Evolutionary conservation across 75 land plant species (phyloP), one percentile per base, ranked within the genome.

Genomic region (Cunninghamia lanceolata): DNA sequence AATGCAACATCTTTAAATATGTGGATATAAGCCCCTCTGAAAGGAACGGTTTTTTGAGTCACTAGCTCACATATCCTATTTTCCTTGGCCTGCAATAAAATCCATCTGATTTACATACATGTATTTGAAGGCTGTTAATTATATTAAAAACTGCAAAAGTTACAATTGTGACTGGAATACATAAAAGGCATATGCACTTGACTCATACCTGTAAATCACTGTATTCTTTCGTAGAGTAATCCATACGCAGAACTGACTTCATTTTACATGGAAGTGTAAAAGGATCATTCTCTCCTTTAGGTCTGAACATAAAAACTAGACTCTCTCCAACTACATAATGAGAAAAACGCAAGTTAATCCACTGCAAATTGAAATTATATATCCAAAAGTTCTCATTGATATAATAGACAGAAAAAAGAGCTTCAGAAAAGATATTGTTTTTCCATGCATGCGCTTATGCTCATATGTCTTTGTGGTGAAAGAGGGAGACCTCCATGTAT

Each of bases 261-360:
- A 80, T 80, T 45, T 45, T 16, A 39, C 1, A 28, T 9, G 32
- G 34, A 28, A 80, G 82, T 3, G 11, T 28, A 43, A 10, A 43
- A 38, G 82, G 32, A 45, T 80, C 47, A 28, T n/a, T 28, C 45
- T 42, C 82, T 28, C 11, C 50, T 28, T 45, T 80, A 42, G 82
- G 34, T 80, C 50, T 80, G 50, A 80, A 80, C 14, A 80, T 80
- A 80, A 80, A 80, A 80, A 45, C 47, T 45, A 43, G 82, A n/a
- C 15, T 80, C 46, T 80, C 82, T 80, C 82, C 50, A 80, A 80
- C 50, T 79, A 13, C 47, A 79, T 39, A 34, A 71, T 39, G 1
- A 42, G 28, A 43, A 79, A 5, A 79, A 9, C 9, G 43, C 21
- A 10, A 79, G 50, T 42, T 71, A 71, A 9, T 79, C 14, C 3